Base-by-base conservation (phyloP, 306 rosid species). In the Vachellia collinsii region DNA sequence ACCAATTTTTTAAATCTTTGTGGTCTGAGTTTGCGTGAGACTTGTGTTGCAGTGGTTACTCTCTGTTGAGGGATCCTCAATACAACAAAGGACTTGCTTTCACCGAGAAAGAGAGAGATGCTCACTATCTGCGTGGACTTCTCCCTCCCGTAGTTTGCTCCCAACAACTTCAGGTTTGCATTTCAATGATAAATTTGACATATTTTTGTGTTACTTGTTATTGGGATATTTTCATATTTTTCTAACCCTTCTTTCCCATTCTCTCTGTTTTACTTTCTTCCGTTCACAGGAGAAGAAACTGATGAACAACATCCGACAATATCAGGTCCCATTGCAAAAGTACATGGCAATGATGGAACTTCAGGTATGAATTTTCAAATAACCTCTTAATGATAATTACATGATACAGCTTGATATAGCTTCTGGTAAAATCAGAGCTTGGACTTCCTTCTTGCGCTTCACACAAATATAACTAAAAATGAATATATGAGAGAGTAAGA, bases 91-190 rank as follows among this genome's bases (percentile, higher is more conserved):
- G 99, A 53, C 91, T 95, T 59, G 96, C 97, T 65, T 95, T 95
- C 80, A 92, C 91, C 7, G 96, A 89, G 82, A 86, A 86, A 74
- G 99, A 95, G 91, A 95, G 99, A 77, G 99, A 93, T 86, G 86
- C 96, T 19, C 99, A 95, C 85, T 93, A 93, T 86, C 80, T 93
- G 94, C 94, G 99, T 11, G 99, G 99, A 0, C 99, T 95, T 77
- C 78, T 95, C 19, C 99, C 99, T 75, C 99, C 99, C 2, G 72
- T 87, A 11, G 76, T 89, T 75, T 37, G 58, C 70, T 5, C 89
- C 65, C 99, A 95, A 84, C 84, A 87, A 76, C 97, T 91, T 88
- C 99, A 95, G 99, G 98, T 94, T 79, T 85, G 71, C 73, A 16
- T 75, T 20, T 17, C 58, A 11, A 17, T 36, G 50, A 61, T 37